Base-by-base conservation (phyloP, 192 early-diverging fungal genomes). In the Entomortierella chlamydospora region DNA sequence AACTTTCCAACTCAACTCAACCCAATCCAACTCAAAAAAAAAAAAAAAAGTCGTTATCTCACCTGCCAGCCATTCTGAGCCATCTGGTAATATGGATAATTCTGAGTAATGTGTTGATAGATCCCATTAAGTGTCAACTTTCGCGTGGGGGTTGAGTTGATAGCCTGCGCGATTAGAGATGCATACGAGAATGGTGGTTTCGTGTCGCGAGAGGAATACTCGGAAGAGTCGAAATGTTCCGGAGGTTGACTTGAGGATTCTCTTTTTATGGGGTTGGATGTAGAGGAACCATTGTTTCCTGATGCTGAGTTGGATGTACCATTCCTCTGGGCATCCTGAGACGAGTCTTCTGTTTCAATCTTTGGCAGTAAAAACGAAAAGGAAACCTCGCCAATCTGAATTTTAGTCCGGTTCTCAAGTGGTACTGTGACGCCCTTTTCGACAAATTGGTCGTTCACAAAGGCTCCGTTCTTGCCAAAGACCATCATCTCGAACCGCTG, bases 41-140 rank as follows among this genome's bases (percentile, higher is more conserved):
- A 59, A 25, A 2, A 22, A n/a, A 50, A 9, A 34, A 47, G 1
- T 50, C 6, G 25, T 23, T n/a, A 26, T 23, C 62, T 81, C 82
- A 94, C 93, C 91, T 96, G 96, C 97, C 97, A 98, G 22, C 95
- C 95, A 82, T 89, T 92, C 49, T 91, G 90, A 18, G 93, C 90
- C 64, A 94, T 90, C 69, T 89, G 85, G 81, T 93, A 98, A 82
- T 95, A 97, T 13, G 95, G 94, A 60, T 94, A 97, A 57, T 94
- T 82, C 17, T 86, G 87, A 33, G 90, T 88, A 9, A 95, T 91
- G 73, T 92, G 96, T 31, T 91, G 89, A 85, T 97, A 98, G 26
- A 97, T 96, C 6, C 93, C 96, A 82, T 91, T 94, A 26, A 97
- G 84, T 6, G 96, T 95, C 76, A 96, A 80, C 64, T 90, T 89